A percentile compares a stretch with the other conserved stretches of the same genome.
Evolutionary conservation across 2,329 filamentous ascomycete genomes (phyloP).

Genomic region (Fusarium nanum): DNA sequence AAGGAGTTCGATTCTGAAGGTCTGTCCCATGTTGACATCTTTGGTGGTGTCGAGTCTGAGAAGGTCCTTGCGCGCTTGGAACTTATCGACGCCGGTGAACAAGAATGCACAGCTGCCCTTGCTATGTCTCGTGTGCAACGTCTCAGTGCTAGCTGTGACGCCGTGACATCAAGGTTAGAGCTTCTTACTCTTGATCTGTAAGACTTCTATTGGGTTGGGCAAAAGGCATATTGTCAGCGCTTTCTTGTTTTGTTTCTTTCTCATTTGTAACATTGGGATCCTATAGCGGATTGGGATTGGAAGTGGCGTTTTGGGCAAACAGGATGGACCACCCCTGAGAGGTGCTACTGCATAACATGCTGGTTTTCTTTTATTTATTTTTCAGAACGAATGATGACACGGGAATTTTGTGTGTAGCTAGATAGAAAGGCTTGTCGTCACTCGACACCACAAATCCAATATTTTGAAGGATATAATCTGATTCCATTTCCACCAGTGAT

Average conservation of each 20-base stretch:
- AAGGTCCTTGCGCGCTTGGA: conserved; percentile 73
- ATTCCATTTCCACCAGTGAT: background rate
- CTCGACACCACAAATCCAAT: conserved; percentile 43
- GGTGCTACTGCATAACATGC: conserved; percentile 42
- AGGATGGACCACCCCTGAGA: conserved; percentile 32
- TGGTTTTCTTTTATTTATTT: conserved; percentile 20
- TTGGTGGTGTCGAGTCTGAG: conserved; percentile 68
- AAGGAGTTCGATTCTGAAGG: conserved; percentile 58
- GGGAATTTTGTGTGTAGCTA: conserved; percentile 47
- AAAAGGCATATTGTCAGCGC: conserved; percentile 41
- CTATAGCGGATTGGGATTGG: conserved; percentile 36
- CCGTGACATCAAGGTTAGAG: conserved; percentile 53
- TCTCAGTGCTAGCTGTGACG: conserved; percentile 56
- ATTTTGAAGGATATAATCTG: conserved; percentile 15
- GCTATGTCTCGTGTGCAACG: conserved; percentile 64
- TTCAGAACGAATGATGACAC: conserved; percentile 46
- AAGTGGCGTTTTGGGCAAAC: conserved; percentile 41
- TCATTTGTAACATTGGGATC: conserved; percentile 37
- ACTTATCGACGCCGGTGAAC: conserved; percentile 69
- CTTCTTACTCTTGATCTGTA: conserved; percentile 53
- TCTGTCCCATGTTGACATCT: conserved; percentile 56
- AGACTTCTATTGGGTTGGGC: background rate
- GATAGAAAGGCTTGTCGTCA: conserved; percentile 46
- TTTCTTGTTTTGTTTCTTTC: conserved; percentile 38
- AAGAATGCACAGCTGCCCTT: conserved; percentile 57